Base-by-base conservation (phyloP, 768 basidiomycete genomes). In the Boletus coccyginus region DNA sequence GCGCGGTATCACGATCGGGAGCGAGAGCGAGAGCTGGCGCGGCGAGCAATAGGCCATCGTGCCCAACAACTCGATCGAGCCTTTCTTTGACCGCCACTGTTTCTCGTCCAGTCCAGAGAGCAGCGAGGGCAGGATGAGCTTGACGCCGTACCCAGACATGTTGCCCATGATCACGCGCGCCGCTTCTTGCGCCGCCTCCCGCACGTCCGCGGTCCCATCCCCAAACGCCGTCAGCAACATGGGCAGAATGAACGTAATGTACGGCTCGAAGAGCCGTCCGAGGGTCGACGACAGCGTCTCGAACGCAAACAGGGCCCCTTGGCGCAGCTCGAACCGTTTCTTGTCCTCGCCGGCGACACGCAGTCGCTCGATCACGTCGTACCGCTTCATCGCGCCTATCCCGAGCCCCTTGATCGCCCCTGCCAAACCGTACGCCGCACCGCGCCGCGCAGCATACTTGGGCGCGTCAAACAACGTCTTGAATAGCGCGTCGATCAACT, bases 41-140 rank as follows among this genome's bases (percentile, higher is more conserved):
- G 96, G 97, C 10, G 97, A 94, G 69, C 95, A 96, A 73, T 96
- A 98, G 1, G 97, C 97, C 95, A 98, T 98, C 81, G 94, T 91
- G 24, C 97, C 97, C 56, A 99, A 76, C 7, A 98, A 75, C 69
- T 99, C 97, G 58, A 98, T 98, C 8, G 95, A 95, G 2, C 96
- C 97, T 71, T 92, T 92, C 77, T 98, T 98, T 1, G 94, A 92
- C 14, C 97, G 81, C 97, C 97, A 98, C 66, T 98, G 96, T 68
- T 96, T 98, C 71, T 98, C 97, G 62, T 98, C 95, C 50, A 98
- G 75, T 24, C 94, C 95, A 39, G 87, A 87, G 11, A 99, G 78
- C 21, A 99, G 71, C 3, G 90, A 88, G 0, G 97, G 96, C 16
- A 98, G 74, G 57, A 99, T 94, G 44, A 94, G 83, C 74, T 99